Evolutionary conservation across 2,329 filamentous ascomycete genomes (phyloP), one percentile per base, ranked within the genome.

Genomic region (Fusarium sp.): DNA sequence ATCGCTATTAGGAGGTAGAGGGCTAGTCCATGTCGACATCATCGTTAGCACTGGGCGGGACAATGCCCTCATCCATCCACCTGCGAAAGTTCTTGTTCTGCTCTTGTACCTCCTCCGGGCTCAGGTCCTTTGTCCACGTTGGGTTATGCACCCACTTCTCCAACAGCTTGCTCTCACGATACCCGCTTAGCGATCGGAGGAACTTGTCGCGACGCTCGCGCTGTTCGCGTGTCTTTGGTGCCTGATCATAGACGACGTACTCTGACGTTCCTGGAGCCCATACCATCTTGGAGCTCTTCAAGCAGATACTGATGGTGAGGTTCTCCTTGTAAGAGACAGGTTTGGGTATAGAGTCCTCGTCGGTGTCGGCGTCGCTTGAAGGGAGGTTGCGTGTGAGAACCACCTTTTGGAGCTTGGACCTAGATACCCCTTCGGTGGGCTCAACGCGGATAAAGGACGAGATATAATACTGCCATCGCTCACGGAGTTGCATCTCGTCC

Each of bases 381-480:
- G 91, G 90, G 39, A 94, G 83, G 78, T 93, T 95, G 62, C 92
- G 91, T 53, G 89, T 87, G 15, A 95, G 85, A 62, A 94, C 89
- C 6, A 90, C 87, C 81, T 90, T 92, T 66, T 88, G 89, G 75
- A 94, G 86, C 50, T 88, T 88, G 7, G 87, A 86, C 52, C 90
- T 85, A 7, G 87, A 83, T 3, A 96, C 87, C 13, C 93, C 93
- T 80, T 96, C 93, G 0, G 96, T 99, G 2, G 94, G 93, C 76
- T 97, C 94, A 27, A 95, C 88, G 68, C 94, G 93, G 72, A 94
- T 93, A 80, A 93, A 98, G 0, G 95, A 94, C 16, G 95, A 95
- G 61, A 97, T 94, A 78, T 99, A 99, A 82, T 97, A 97, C 74
- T 95, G 93, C 96, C 96, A 99, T 40, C 90, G 87, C 67, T 94